Percentiles rank a stretch among this genome's conserved stretches.
Evolutionary conservation across 2,329 filamentous ascomycete genomes (phyloP).

Genomic region (Pseudocercospora musae): DNA sequence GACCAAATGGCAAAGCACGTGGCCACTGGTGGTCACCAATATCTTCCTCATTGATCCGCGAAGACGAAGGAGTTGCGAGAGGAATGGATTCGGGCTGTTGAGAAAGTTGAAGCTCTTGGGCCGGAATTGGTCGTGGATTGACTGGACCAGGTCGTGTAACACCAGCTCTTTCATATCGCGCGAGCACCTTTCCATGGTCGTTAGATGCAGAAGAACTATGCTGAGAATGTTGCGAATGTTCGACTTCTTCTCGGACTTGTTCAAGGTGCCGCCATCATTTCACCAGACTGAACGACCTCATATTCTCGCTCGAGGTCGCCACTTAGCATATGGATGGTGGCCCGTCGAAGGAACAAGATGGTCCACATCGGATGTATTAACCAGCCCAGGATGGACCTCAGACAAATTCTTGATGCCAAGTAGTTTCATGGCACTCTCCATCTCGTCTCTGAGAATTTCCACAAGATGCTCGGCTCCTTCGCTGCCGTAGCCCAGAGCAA

Average conservation of each 20-base stretch:
- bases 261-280: too few relatives aligned
- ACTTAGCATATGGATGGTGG: slow-evolving; percentile 20
- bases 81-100: slow-evolving; percentile 13
- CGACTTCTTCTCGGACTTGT: too few relatives aligned
- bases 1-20: background rate
- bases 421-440: slow-evolving; percentile 63
- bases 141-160: background rate
- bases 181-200: background rate
- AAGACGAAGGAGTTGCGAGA: slow-evolving; percentile 8
- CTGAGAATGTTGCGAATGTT: too few relatives aligned
- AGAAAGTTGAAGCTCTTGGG: slow-evolving; percentile 8
- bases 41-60: slow-evolving; percentile 9
- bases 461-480: slow-evolving; percentile 45
- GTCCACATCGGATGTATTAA: slow-evolving; percentile 52
- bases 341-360: slow-evolving; percentile 42
- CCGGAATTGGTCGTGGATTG: slow-evolving; percentile 5
- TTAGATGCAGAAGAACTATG: background rate
- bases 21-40: slow-evolving; percentile 13
- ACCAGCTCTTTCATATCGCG: too few relatives aligned
- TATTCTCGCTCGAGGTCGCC: slow-evolving; percentile 17
- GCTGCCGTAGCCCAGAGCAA: slow-evolving; percentile 57
- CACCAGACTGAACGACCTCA: background rate
- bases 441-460: slow-evolving; percentile 50
- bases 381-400: slow-evolving; percentile 57
- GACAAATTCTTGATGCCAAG: slow-evolving; percentile 58